phyloP scores from a whole-genome alignment of 1,284 basidiomycete species.

The Moesziomyces sp. region DNA sequence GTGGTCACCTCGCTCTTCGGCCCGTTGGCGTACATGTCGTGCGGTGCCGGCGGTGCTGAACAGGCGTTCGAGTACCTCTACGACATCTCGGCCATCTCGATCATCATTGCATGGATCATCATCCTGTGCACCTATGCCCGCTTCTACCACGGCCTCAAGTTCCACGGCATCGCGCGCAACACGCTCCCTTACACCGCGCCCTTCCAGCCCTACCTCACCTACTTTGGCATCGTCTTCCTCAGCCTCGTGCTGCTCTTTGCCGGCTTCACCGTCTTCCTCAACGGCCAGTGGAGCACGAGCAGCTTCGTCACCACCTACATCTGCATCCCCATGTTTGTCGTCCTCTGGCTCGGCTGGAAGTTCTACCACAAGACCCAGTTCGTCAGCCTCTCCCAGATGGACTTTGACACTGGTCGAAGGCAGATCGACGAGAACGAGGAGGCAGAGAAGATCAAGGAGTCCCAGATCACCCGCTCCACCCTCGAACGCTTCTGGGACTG shows the following conservation, averaged over 20 bases:
- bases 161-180: constrained; percentile 74
- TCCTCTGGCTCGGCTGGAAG: constrained; percentile 76
- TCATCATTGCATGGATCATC: constrained; percentile 83
- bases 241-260: constrained; percentile 51
- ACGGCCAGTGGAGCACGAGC: constrained; percentile 68
- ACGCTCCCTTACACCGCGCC: constrained; percentile 71
- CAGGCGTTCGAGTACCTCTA: constrained; percentile 74
- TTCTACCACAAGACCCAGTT: constrained; percentile 71
- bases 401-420: constrained; percentile 73
- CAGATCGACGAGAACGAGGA: constrained; percentile 46
- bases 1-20: constrained; percentile 77
- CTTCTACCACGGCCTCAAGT: constrained; percentile 76
- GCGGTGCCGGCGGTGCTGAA: constrained; percentile 69
- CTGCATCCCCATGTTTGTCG: constrained; percentile 78
- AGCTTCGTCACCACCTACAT: constrained; percentile 85
- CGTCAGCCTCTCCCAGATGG: constrained; percentile 46
- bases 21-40: constrained; percentile 75
- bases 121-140: constrained; percentile 80
- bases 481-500: constrained; percentile 37
- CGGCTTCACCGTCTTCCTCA: constrained; percentile 69
- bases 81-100: constrained; percentile 75
- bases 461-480: constrained; percentile 10
- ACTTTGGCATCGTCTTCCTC: constrained; percentile 49
- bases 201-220: constrained; percentile 67
- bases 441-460: constrained; percentile 33